These are phyloP conservation scores for Backusella tarrabulga DNA, from an alignment of 192 early-diverging fungal genomes.

Conservation along the genomic window DNA sequence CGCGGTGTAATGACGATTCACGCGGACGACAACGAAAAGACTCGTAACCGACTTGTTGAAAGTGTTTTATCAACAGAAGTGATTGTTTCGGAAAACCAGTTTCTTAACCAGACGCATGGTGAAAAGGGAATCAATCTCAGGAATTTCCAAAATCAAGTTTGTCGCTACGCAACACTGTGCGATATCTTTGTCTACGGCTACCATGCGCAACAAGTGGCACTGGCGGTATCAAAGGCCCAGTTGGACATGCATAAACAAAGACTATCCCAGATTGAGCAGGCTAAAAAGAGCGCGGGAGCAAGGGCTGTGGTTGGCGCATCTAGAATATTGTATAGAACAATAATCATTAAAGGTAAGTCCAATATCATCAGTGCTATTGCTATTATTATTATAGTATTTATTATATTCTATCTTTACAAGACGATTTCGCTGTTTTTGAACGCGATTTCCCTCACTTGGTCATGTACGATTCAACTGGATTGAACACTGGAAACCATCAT, in stretches of 20 bases:
- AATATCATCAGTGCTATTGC: background rate
- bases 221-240: conserved; percentile 38
- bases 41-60: conserved; percentile 42
- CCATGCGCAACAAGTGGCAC: conserved; percentile 27
- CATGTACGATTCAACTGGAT: conserved; percentile 30
- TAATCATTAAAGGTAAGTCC: conserved; percentile 41
- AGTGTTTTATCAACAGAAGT: conserved; percentile 51
- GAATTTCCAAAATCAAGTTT: conserved; percentile 50
- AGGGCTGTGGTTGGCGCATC: conserved; percentile 8
- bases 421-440: conserved; percentile 39
- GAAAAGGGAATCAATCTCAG: conserved; percentile 42
- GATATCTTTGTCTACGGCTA: conserved; percentile 46
- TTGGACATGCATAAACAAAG: background rate
- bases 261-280: conserved; percentile 7
- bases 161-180: conserved; percentile 44
- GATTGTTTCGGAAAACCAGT: conserved; percentile 13
- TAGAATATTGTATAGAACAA: conserved; percentile 35
- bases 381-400: background rate
- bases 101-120: conserved; percentile 28
- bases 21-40: conserved; percentile 17
- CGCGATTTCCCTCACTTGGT: conserved; percentile 42
- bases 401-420: conserved; percentile 13
- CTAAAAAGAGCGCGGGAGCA: conserved; percentile 14
- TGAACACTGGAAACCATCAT: conserved; percentile 33
- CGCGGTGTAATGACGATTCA: conserved; percentile 32